Conservation (phyloP, 441 rosid genomes). For the Jatropha multifida region DNA sequence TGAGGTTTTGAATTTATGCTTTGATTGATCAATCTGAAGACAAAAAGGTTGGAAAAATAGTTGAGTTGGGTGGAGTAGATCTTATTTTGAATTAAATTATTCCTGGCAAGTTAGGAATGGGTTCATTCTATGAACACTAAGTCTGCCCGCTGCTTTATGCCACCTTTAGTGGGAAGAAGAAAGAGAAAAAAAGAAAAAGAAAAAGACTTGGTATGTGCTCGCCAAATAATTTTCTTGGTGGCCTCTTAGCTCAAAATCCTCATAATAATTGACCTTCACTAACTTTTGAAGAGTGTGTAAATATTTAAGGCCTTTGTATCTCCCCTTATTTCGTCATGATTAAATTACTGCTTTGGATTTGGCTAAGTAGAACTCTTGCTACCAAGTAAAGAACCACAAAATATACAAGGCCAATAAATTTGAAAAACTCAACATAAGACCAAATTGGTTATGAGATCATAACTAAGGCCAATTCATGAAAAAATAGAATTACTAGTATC, state of each 20-base stretch:
- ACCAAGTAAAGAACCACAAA: background rate
- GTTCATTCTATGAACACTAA: background rate
- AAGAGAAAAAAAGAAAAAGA: background rate
- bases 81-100: conserved; percentile 1
- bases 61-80: background rate
- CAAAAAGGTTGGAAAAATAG: background rate
- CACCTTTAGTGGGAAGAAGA: background rate
- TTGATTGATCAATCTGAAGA: background rate
- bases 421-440: background rate
- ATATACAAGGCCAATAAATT: background rate
- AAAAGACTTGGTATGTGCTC: background rate
- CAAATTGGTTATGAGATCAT: background rate
- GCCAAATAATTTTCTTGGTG: background rate
- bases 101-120: background rate
- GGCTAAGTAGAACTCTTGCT: background rate
- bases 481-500: background rate
- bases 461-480: background rate
- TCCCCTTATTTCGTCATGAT: background rate
- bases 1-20: background rate
- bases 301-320: background rate
- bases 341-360: background rate
- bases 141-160: background rate
- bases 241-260: background rate
- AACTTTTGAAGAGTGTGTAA: background rate
- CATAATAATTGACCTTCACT: background rate